phyloP scores from a whole-genome alignment of 1,139 yeast species.

The Hanseniaspora uvarum region DNA sequence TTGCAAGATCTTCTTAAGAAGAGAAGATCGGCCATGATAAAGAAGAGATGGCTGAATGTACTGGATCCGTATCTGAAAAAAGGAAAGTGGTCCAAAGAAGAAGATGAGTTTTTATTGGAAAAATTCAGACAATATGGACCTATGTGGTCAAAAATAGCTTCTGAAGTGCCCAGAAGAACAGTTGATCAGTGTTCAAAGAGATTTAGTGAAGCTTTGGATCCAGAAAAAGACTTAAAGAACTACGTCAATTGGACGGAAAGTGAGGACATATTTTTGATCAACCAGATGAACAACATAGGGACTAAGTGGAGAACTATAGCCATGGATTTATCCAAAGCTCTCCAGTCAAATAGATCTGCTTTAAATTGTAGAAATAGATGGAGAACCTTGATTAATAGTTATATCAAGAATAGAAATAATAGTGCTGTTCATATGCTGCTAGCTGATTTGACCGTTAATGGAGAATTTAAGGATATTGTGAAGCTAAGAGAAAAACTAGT shows the following conservation, averaged over 20 bases:
- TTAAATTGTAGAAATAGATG: constrained; percentile 85
- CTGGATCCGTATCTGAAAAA: constrained; percentile 70
- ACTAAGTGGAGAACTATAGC: constrained; percentile 86
- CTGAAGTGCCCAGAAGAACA: constrained; percentile 69
- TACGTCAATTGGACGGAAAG: constrained; percentile 69
- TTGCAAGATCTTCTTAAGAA: constrained; percentile 26
- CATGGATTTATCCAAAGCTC: constrained; percentile 47
- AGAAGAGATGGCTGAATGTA: constrained; percentile 69
- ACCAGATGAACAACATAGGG: constrained; percentile 61
- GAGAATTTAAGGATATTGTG: constrained; percentile 29
- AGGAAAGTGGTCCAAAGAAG: constrained; percentile 84
- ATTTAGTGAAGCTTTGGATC: constrained; percentile 80
- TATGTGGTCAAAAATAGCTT: constrained; percentile 76
- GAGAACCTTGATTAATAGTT: constrained; percentile 63
- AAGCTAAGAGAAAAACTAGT: constrained; percentile 3
- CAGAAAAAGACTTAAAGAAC: constrained; percentile 57
- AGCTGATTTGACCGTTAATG: constrained; percentile 14
- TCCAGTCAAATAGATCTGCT: constrained; percentile 48
- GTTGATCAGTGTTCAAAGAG: constrained; percentile 94
- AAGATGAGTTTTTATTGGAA: constrained; percentile 54
- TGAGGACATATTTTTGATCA: constrained; percentile 62
- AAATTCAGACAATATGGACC: constrained; percentile 67
- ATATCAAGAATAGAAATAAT: constrained; percentile 45
- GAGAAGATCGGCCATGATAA: constrained; percentile 58
- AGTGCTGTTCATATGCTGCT: not conserved